Evolutionary conservation across 106 monocot species (phyloP), one percentile per base, ranked within the genome.

Genomic region (Narthecium ossifragum): DNA sequence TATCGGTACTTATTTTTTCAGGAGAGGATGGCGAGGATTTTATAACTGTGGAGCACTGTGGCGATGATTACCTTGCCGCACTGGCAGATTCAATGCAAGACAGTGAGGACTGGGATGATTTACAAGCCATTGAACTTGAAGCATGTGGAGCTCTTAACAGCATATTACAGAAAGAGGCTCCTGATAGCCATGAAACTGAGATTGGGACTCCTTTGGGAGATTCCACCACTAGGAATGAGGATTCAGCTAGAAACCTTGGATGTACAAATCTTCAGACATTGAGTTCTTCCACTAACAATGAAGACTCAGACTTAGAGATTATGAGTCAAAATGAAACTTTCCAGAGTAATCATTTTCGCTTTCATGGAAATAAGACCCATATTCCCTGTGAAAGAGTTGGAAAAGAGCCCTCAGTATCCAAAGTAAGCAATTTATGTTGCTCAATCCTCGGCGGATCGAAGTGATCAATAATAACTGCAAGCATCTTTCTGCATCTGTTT

Each of bases 31-130:
- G 90, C 36, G 52, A 72, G 57, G 80, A 83, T 38, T 96, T 90
- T 65, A 62, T 96, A 56, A 90, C 90, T 0, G 83, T 96, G 54
- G 94, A 89, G 71, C 69, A 80, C 47, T 96, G 86, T 47, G 90
- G 96, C 26, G 78, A 90, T 60, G 89, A 90, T 59, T 96, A 78
- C 65, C 86, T 96, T 55, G 80, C 83, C 45, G 71, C 86, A 15
- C 65, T 96, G 67, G 86, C 76, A 14, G 96, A 96, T 23, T 67
- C 86, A 31, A 58, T 81, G 61, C 65, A 81, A 55, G 80, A 78
- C 24, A 72, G 43, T 56, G 94, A 96, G 70, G 96, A 96, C 20
- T 96, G 96, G 90, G 90, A 96, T 41, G 96, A 96, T 69, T 48
- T 76, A 23, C 75, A 78, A 53, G 86, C 68, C 22, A 67, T 81